Evolutionary conservation across 257 asterid species (phyloP), one percentile per base, ranked within the genome.

Genomic region (Catharanthus roseus): DNA sequence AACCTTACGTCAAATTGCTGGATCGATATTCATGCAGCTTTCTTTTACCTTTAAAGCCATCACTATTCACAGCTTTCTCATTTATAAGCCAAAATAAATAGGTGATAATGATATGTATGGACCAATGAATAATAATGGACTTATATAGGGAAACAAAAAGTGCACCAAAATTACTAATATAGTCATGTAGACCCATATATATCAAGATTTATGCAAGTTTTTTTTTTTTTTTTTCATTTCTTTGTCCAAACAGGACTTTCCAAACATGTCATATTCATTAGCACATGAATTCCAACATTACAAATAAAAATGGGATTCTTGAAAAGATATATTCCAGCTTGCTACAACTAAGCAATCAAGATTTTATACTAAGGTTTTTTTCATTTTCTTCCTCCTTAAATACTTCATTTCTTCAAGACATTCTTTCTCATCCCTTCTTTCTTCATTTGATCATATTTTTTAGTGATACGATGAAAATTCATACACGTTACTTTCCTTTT

Each of bases 261-360:
- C 84, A 79, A 80, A 81, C 89, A 84, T 78, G 75, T 77, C 88
- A 64, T 58, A 74, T 54, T 77, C 85, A 67, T 38, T 39, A 28
- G 77, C 88, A 89, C 87, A 87, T 82, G 89, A 75, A 75, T 36
- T 57, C 74, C 36, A 69, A 56, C 74, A 85, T 77, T 82, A 75
- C 38, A 55, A 54, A 77, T 61, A 75, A 54, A 38, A 75, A 42
- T 76, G 73, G 44, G 79, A 81, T 79, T 81, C 68, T 60, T 41
- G 55, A 57, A 38, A 45, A 68, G 82, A 72, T 74, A 71, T 67
- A 83, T 3, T 74, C 83, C 89, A 91, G 95, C 96, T 91, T 83
- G 95, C 88, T 72, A 85, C 93, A 89, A 86, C 96, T 88, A 83
- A 83, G 88, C 92, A 77, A 75, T 4, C 3, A 38, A 38, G 42